A percentile compares a stretch with the other conserved stretches of the same genome.
phyloP scores from a whole-genome alignment of 352 stramenopile species.

The Globisporangium middletonii region DNA sequence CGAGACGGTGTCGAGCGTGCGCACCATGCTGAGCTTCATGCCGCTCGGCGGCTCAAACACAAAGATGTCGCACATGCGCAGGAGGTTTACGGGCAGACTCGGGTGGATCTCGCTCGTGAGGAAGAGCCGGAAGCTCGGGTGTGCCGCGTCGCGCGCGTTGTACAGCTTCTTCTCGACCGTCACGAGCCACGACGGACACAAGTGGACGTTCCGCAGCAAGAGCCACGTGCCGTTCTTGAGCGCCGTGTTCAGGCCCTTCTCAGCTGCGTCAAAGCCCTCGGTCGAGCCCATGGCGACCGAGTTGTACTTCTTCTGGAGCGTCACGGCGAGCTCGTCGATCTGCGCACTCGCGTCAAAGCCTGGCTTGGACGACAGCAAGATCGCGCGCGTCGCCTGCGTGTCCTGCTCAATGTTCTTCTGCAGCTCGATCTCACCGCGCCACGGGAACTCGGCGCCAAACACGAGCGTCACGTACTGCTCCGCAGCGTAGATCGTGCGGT shows the following conservation, averaged over 20 bases:
- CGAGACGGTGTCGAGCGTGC: slow-evolving; percentile 93
- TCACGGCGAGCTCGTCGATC: slow-evolving; percentile 93
- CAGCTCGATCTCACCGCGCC: slow-evolving; percentile 93
- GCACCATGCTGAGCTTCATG: slow-evolving; percentile 95
- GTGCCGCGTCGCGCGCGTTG: slow-evolving; percentile 62
- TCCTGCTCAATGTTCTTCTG: slow-evolving; percentile 90
- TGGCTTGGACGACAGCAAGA: slow-evolving; percentile 96
- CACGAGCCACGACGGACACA: slow-evolving; percentile 97
- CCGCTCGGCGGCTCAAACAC: slow-evolving; percentile 97
- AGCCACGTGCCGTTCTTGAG: slow-evolving; percentile 97
- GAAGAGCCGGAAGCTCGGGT: slow-evolving; percentile 89
- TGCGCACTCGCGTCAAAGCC: slow-evolving; percentile 97
- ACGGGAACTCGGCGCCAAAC: slow-evolving; percentile 92
- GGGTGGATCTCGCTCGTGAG: slow-evolving; percentile 98
- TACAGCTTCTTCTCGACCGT: slow-evolving; percentile 97
- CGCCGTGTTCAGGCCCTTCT: slow-evolving; percentile 93
- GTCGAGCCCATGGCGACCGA: slow-evolving; percentile 98
- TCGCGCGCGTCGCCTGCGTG: slow-evolving; percentile 85
- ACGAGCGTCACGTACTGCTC: slow-evolving; percentile 73
- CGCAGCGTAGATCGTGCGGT: slow-evolving; percentile 82
- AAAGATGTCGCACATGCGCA: slow-evolving; percentile 96
- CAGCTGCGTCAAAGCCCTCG: slow-evolving; percentile 95
- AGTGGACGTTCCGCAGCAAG: slow-evolving; percentile 98
- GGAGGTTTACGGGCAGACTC: slow-evolving; percentile 93
- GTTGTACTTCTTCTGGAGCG: slow-evolving; percentile 91